Base-by-base conservation (phyloP, 2,329 filamentous ascomycete species). In the Pseudogymnoascus sp. region DNA sequence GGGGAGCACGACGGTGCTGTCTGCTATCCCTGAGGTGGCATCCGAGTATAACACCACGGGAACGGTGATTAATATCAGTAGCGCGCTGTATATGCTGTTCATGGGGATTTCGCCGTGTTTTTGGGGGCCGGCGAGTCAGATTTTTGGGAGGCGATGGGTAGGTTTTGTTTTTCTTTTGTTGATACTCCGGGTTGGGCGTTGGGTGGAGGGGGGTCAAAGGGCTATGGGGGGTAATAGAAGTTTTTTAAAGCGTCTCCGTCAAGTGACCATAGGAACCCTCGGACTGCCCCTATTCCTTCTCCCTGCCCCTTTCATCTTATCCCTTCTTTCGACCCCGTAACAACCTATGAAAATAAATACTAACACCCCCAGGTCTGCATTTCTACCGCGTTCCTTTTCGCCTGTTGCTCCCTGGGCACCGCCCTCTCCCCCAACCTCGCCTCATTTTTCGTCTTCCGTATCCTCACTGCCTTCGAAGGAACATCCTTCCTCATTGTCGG, bases 401-500 rank as follows among this genome's bases (percentile, higher is more conserved):
- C 86, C 58, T 77, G 77, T 1, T 87, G 88, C 67, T 89, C 84
- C n/a, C 77, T 90, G 30, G 89, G 85, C 28, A 89, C 88, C 0
- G 87, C 89, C 0, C 72, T 91, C 11, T 81, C 89, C 3, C 88
- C 88, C 0, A 88, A 90, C 65, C 75, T 93, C 18, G 81, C 80
- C 1, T 76, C 83, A 0, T 93, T 90, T 71, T 90, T 89, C 70
- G 77, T 90, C 58, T 90, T 92, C 69, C 83, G 89, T 6, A 82
- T 89, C 54, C 75, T 90, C 28, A 89, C 87, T 0, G 89, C 88
- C 0, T 88, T 91, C 67, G 85, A 89, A 73, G 88, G 88, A 12
- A 91, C 88, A 0, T 83, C 85, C 0, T 90, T 92, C 65, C 77
- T 92, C 11, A 82, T 90, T 9, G 82, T 91, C 39, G 89, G 89